Base-by-base conservation (phyloP, 306 rosid genomes). In the Arachis hypogaea region DNA sequence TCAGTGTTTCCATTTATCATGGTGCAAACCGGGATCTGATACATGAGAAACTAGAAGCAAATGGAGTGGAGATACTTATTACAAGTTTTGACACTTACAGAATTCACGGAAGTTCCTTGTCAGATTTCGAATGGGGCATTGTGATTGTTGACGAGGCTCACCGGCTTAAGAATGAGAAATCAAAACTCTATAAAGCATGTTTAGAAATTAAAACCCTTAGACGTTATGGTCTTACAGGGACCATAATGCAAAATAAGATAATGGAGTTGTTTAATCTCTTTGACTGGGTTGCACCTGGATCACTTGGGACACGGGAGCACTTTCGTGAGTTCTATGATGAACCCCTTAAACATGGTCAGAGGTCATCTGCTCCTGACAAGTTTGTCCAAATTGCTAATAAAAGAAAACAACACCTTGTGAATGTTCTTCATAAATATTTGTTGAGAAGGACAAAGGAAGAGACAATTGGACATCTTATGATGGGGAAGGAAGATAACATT, bases 401-500 rank as follows among this genome's bases (percentile, higher is more conserved):
- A 83, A 88, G 96, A 78, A 93, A 91, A 78, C 89, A 88, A 69
- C 94, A 89, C 77, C 84, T 93, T 56, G 91, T 58, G 2, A 10
- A 70, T 7, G 88, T 91, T 81, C 97, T 93, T 86, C 84, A 61
- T 66, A 93, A 89, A 81, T 93, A 91, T 77, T 51, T 93, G 98
- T 80, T 93, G 64, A 86, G 98, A 81, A 83, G 98, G 84, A 91
- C 97, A 62, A 93, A 93, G 80, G 96, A 91, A 77, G 98, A 93
- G 82, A 93, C 98, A 59, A 93, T 93, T 63, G 97, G 98, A 80
- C 98, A 93, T 85, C 98, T 93, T 70, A 89, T 93, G 98, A 85
- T 91, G 98, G 98, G 97, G 50, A 93, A 93, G 88, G 98, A 93
- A 85, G 97, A 93, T 85, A 91, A 93, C 69, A 81, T 91, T 10